phyloP scores from a whole-genome alignment of 2,329 filamentous ascomycete species.

The Fusarium luffae region DNA sequence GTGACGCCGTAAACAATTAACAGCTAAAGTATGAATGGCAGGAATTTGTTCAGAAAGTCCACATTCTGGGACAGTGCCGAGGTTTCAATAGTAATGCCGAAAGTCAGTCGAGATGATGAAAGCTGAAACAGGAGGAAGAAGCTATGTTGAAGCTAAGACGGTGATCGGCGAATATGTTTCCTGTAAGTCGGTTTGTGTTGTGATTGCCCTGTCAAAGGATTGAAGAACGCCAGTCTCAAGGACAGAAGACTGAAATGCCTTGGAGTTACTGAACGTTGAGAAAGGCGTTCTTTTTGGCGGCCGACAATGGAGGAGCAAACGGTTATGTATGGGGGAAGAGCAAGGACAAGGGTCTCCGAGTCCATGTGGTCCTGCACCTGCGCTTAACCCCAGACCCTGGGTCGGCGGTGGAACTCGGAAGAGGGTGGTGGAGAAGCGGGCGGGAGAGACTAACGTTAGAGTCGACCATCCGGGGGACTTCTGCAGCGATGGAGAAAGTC shows the following conservation, averaged over 20 bases:
- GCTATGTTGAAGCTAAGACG: constrained; percentile 4
- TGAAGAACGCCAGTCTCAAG: constrained; percentile 16
- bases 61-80: constrained; percentile 35
- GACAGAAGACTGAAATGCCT: constrained; percentile 13
- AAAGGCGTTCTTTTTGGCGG: constrained; percentile 25
- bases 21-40: constrained; percentile 16
- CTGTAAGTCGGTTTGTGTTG: not conserved
- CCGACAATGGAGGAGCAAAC: constrained; percentile 42
- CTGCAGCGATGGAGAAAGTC: constrained; percentile 37
- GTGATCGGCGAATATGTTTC: not conserved
- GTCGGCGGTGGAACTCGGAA: constrained; percentile 38
- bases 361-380: constrained; percentile 23
- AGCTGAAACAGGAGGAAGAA: constrained; percentile 12
- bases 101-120: constrained; percentile 31
- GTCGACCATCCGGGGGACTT: constrained; percentile 40
- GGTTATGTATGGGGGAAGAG: constrained; percentile 45
- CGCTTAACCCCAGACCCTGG: constrained; percentile 42
- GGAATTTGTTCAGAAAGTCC: constrained; percentile 30
- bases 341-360: constrained; percentile 37
- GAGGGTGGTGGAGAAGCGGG: constrained; percentile 43
- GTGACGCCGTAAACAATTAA: not conserved
- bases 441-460: constrained; percentile 28
- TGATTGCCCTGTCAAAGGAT: not conserved
- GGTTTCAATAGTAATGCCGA: constrained; percentile 20
- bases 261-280: constrained; percentile 29